Evolutionary conservation across 2,329 filamentous ascomycete species (phyloP), one percentile per base, ranked within the genome.

Genomic region (Macroventuria anomochaeta): DNA sequence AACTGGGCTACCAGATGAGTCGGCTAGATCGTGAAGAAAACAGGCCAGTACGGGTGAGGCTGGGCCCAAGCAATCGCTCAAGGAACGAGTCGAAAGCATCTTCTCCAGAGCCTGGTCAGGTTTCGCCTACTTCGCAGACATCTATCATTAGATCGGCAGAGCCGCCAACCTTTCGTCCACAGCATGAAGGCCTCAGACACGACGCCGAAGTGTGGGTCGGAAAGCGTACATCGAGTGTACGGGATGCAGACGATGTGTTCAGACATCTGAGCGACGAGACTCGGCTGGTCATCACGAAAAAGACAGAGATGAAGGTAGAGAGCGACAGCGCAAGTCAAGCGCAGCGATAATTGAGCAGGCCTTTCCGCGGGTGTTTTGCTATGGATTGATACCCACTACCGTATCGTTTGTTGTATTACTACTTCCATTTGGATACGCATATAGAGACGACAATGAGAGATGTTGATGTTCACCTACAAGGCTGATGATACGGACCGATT

Each of bases 281-380:
- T 17, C 57, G 57, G 20, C 31, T 69, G 48, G 63, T 71, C 13
- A 71, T 73, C 32, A 64, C 58, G 17, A 72, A 72, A 47, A 65
- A 61, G 46, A 69, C 65, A n/a, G 67, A 68, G 8, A 59, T 73
- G 29, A 68, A 56, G 42, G 59, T 73, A 5, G 67, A 73, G 44
- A 58, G 59, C 10, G 66, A 66, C 53, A 53, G 58, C 3, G 66
- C 57, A 13, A 67, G 61, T 49, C 57, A 47, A 25, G 29, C 36
- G 7, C 29, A 10, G 26, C 5, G 28, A 28, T 40, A 12, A 31
- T 31, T 32, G 32, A 37, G 28, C 28, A 34, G 11, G 13, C 39
- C 12, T 53, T 21, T 36, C 33, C 21, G 59, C 44, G 47, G 20
- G 15, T 33, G 3, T 31, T 21, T 32, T 46, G 17, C 34, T 34